phyloP scores from a whole-genome alignment of 768 basidiomycete genomes.

The Crassisporium funariophilum region DNA sequence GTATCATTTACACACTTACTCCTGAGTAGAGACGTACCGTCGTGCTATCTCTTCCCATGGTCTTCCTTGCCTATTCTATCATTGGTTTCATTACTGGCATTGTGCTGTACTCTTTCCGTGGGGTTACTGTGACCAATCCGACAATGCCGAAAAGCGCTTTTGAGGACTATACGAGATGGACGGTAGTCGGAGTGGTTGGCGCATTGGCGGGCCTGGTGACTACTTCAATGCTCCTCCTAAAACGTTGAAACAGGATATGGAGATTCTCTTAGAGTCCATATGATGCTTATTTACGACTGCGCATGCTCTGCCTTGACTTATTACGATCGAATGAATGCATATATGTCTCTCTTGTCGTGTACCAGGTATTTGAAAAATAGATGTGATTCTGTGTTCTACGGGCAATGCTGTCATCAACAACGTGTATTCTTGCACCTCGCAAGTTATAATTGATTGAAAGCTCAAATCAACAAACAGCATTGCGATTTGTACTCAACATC shows the following conservation, averaged over 20 bases:
- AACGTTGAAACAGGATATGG: slow-evolving; percentile 10
- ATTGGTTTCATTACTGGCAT: slow-evolving; percentile 68
- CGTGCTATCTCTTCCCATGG: slow-evolving; percentile 70
- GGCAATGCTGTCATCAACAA: too few species aligned
- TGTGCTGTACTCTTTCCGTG: slow-evolving; percentile 66
- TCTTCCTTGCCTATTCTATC: slow-evolving; percentile 72
- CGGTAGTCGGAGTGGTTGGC: slow-evolving; percentile 63
- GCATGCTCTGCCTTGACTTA: too few species aligned
- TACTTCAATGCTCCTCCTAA: slow-evolving; percentile 46
- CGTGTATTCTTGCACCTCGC: too few species aligned
- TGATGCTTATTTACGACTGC: too few species aligned
- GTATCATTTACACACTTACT: neutral
- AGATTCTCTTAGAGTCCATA: too few species aligned
- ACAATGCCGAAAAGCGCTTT: slow-evolving; percentile 44
- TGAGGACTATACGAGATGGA: slow-evolving; percentile 63
- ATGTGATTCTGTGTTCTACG: too few species aligned
- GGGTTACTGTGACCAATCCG: slow-evolving; percentile 41
- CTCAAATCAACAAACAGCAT: too few species aligned
- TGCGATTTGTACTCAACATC: too few species aligned
- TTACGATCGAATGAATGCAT: too few species aligned
- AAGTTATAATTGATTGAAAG: too few species aligned
- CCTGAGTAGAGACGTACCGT: slow-evolving; percentile 55
- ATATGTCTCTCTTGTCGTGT: too few species aligned
- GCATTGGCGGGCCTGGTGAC: slow-evolving; percentile 63
- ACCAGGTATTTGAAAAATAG: too few species aligned